phyloP scores from a whole-genome alignment of 257 asterid species.

The Paraleonurus japonicus region DNA sequence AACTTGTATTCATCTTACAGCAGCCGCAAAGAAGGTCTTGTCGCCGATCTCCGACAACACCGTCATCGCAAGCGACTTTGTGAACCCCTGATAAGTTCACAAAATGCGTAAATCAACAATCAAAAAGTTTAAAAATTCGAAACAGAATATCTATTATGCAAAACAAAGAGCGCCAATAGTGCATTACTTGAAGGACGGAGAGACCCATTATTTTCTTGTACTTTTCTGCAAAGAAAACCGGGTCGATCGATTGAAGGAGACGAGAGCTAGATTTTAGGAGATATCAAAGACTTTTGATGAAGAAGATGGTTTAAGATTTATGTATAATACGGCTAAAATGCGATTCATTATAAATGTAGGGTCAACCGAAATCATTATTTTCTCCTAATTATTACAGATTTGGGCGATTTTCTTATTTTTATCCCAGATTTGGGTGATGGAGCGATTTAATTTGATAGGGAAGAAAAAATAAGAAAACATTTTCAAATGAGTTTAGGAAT shows the following conservation, averaged over 20 bases:
- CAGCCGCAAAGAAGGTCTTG: slow-evolving; percentile 94
- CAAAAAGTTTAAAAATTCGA: background rate
- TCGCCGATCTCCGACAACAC: slow-evolving; percentile 92
- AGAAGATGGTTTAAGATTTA: background rate
- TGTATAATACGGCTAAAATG: slow-evolving; percentile 27
- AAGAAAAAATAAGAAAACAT: background rate
- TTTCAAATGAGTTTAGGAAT: background rate
- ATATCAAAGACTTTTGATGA: slow-evolving; percentile 20
- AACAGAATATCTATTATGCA: background rate
- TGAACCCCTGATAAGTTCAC: slow-evolving; percentile 57
- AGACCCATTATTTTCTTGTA: slow-evolving; percentile 33
- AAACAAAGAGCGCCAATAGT: background rate
- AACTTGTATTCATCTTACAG: slow-evolving; percentile 48
- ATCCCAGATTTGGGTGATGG: background rate
- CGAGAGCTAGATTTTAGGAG: slow-evolving; percentile 32
- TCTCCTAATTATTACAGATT: background rate
- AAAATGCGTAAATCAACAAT: slow-evolving; percentile 7
- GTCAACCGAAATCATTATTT: background rate
- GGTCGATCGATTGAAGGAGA: slow-evolving; percentile 7
- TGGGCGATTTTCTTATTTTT: background rate
- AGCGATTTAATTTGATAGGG: background rate
- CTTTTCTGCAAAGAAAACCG: slow-evolving; percentile 1
- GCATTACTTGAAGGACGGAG: slow-evolving; percentile 45
- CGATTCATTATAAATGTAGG: slow-evolving; percentile 12
- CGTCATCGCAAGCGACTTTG: slow-evolving; percentile 95